These are phyloP conservation scores for Pleurotus platypus DNA, from an alignment of 768 basidiomycete genomes.

Conservation along the genomic window DNA sequence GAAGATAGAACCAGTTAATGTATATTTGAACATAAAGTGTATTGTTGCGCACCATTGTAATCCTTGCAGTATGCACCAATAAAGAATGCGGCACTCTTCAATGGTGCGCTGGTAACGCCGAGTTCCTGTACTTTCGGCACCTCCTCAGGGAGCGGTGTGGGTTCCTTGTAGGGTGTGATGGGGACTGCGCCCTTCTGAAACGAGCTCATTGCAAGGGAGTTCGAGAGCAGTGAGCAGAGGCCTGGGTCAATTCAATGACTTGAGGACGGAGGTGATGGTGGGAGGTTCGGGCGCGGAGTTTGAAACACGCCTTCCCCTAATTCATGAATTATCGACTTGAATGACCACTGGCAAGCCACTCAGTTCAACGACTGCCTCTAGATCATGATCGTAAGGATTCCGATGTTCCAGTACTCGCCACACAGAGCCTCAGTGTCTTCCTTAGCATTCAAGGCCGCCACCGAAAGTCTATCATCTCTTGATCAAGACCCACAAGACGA, in stretches of 20 bases:
- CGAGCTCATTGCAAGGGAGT: slow-evolving; percentile 43
- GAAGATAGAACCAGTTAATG: not conserved
- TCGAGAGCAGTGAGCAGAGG: not conserved
- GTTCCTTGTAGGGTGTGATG: slow-evolving; percentile 53
- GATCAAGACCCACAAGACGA: slow-evolving; percentile 73
- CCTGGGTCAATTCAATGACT: slow-evolving; percentile 19
- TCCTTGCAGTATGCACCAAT: slow-evolving; percentile 95
- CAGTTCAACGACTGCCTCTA: too few species aligned
- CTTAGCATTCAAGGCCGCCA: slow-evolving; percentile 48
- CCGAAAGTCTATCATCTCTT: slow-evolving; percentile 66
- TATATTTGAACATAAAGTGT: not conserved
- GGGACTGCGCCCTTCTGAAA: slow-evolving; percentile 47
- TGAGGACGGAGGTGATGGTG: slow-evolving; percentile 1
- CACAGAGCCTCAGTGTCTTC: too few species aligned
- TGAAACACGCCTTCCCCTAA: not conserved
- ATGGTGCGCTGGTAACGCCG: slow-evolving; percentile 85
- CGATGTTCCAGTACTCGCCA: not conserved
- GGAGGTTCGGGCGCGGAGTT: slow-evolving; percentile 8
- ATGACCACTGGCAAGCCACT: not conserved
- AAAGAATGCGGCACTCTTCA: slow-evolving; percentile 97
- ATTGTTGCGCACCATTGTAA: slow-evolving; percentile 75
- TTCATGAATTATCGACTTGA: too few species aligned
- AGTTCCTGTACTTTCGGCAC: slow-evolving; percentile 83
- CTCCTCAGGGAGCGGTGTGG: slow-evolving; percentile 60
- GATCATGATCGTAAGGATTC: slow-evolving; percentile 18